Conservation (phyloP, 75 land plant genomes). For the Sequoiadendron giganteum region DNA sequence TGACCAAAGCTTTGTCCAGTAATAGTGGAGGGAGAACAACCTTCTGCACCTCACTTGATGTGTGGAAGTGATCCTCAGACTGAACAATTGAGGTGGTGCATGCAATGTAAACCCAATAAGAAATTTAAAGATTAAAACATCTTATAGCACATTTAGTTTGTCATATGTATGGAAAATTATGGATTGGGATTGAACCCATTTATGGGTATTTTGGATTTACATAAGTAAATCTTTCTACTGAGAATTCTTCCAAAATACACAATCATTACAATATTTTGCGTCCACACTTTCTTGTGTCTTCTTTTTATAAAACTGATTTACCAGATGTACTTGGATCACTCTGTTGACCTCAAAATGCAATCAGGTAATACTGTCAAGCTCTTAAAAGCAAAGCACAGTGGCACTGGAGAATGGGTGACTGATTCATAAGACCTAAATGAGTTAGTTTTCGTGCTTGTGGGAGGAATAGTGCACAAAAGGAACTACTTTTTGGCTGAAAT, state of each 20-base stretch:
- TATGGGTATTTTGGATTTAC: background rate
- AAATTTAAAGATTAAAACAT: background rate
- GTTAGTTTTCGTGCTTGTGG: slow-evolving; percentile 1
- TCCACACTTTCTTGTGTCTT: background rate
- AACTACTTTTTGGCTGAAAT: too few species aligned
- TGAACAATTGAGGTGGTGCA: background rate
- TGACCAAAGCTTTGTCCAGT: background rate
- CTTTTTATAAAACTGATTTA: background rate
- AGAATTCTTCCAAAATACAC: background rate
- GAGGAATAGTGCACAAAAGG: background rate
- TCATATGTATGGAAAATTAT: background rate
- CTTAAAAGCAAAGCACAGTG: background rate
- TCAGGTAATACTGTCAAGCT: background rate
- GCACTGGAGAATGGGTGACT: background rate
- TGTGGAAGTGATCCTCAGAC: background rate
- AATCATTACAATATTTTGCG: background rate
- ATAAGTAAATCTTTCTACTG: background rate
- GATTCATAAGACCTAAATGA: background rate
- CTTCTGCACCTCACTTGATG: background rate
- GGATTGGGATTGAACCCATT: background rate
- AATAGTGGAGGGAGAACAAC: background rate
- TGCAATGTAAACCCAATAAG: background rate
- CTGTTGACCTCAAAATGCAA: background rate
- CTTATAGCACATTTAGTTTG: background rate
- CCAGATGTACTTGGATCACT: background rate